Base-by-base conservation (phyloP, 352 stramenopile species). In the Pythium phragmitis region DNA sequence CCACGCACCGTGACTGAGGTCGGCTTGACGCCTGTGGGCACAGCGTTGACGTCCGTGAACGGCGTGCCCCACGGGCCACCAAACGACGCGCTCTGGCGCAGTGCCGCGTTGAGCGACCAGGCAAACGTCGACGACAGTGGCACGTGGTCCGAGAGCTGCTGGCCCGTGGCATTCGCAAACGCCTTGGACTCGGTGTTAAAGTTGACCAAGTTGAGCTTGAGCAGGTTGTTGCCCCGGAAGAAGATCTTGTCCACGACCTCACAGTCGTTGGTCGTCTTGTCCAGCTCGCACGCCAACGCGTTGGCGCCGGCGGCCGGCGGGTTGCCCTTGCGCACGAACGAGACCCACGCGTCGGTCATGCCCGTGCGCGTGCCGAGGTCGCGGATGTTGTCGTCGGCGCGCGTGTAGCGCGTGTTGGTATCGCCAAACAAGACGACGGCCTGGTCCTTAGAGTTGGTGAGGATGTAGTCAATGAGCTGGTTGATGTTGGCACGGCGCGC, bases 211-310 rank as follows among this genome's bases (percentile, higher is more conserved):
- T 86, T 81, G 19, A 68, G 53, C 28, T 56, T 62, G 52, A 68
- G 36, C 45, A 62, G 46, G 36, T 53, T 59, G 68, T 76, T 80
- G 52, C 77, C 67, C 19, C 77, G 77, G 65, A 74, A 86, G 58
- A 86, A 69, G 65, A 86, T 81, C 70, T 86, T 86, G 73, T 83
- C 77, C 14, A 86, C 77, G 53, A 83, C 74, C 39, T 86, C 77
- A 47, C 77, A 86, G 42, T 68, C 57, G 52, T 81, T 70, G 16
- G 67, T 74, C 48, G 77, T 74, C 43, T 70, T 72, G 5, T 57
- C 65, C 4, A 65, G 60, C 8, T 73, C 68, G 26, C 77, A 85
- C 49, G 67, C 61, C 17, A 85, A 57, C n/a, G 77, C 74, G 9
- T 72, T 63, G 0, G 70, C 69, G 12, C 74, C 77, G 17, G 75